These are phyloP conservation scores for Candida glucosophila DNA, from an alignment of 1,139 yeast genomes.

Conservation along the genomic window DNA sequence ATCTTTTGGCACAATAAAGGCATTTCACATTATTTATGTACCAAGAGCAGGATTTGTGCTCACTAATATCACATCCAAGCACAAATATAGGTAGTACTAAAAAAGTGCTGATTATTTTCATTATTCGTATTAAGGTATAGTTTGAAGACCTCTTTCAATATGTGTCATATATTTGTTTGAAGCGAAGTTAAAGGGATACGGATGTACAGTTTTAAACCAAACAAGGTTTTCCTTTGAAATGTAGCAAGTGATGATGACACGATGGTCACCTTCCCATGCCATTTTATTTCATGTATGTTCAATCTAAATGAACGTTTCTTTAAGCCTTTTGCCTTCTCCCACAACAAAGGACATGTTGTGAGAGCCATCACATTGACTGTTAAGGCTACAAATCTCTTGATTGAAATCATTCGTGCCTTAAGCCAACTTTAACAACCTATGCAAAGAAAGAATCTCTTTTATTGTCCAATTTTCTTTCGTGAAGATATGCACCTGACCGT, in stretches of 20 bases:
- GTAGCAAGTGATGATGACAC: slow-evolving; percentile 1
- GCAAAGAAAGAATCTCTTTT: slow-evolving; percentile 3
- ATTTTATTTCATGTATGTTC: no score
- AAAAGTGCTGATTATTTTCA: background rate
- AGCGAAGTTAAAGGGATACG: slow-evolving; percentile 2
- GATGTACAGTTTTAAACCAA: slow-evolving; percentile 2
- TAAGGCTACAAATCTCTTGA: background rate
- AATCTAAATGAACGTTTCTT: no score
- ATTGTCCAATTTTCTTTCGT: slow-evolving; percentile 1
- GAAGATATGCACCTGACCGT: background rate
- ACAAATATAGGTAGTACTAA: slow-evolving; percentile 1
- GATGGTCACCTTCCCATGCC: background rate
- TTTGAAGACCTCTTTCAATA: slow-evolving; percentile 1
- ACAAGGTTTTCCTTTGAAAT: no score
- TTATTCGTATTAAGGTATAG: background rate
- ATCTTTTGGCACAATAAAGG: slow-evolving; percentile 1
- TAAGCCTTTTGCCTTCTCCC: no score
- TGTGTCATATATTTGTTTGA: slow-evolving; percentile 1
- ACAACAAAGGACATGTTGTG: no score
- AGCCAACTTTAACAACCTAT: slow-evolving; percentile 3
- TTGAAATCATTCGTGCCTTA: slow-evolving; percentile 1
- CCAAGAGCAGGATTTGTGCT: background rate
- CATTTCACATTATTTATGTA: background rate
- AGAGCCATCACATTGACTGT: no score
- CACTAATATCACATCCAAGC: slow-evolving; percentile 1